phyloP scores from a whole-genome alignment of 2,329 filamentous ascomycete genomes.

The Paracoccidioides brasiliensis region DNA sequence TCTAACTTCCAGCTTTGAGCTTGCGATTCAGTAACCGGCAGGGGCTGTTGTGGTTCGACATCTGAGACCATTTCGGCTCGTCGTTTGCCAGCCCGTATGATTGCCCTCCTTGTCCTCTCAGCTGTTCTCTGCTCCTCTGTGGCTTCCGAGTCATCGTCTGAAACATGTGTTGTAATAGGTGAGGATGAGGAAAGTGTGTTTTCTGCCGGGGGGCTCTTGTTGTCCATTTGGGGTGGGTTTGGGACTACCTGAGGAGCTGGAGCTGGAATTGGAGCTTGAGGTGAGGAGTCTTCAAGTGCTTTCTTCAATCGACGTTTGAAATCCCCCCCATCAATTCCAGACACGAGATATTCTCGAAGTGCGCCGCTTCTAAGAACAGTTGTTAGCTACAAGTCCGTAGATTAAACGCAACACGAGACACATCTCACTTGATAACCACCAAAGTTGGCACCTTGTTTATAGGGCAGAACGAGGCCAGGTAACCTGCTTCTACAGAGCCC shows the following conservation, averaged over 20 bases:
- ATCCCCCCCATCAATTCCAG: conserved; percentile 51
- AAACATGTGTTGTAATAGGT: conserved; percentile 4
- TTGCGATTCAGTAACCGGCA: conserved; percentile 26
- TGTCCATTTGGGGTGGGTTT: not conserved
- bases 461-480: conserved; percentile 69
- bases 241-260: not conserved
- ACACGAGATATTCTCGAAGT: conserved; percentile 61
- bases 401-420: not conserved
- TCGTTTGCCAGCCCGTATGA: conserved; percentile 14
- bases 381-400: not conserved
- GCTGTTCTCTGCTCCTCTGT: conserved; percentile 7
- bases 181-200: conserved; percentile 5
- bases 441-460: conserved; percentile 66
- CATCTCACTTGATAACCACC: conserved; percentile 37
- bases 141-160: conserved; percentile 10
- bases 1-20: conserved; percentile 39
- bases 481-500: conserved; percentile 68
- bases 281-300: conserved; percentile 24
- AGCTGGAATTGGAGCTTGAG: not conserved
- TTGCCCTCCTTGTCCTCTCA: conserved; percentile 15
- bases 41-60: not conserved
- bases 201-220: not conserved
- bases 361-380: conserved; percentile 51
- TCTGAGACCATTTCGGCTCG: conserved; percentile 1
- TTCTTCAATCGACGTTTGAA: conserved; percentile 46